phyloP scores from a whole-genome alignment of 2,329 filamentous ascomycete genomes.

The Aspergillus sp. region DNA sequence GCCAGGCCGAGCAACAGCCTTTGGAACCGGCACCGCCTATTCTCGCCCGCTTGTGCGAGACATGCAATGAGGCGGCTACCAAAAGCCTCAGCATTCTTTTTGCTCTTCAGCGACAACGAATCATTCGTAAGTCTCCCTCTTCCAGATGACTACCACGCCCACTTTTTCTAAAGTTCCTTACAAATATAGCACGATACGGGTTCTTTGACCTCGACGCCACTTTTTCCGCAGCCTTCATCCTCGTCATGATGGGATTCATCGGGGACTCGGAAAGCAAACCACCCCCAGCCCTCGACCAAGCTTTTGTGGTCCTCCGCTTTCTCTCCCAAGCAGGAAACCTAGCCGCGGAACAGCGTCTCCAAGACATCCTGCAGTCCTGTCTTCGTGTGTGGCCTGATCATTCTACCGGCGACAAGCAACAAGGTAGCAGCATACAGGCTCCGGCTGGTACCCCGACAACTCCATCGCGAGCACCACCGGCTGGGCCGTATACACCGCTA shows the following conservation, averaged over 20 bases:
- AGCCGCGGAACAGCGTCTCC: slow-evolving; percentile 18
- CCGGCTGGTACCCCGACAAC: not conserved
- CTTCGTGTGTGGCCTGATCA: slow-evolving; percentile 17
- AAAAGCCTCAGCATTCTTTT: slow-evolving; percentile 20
- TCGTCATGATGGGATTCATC: slow-evolving; percentile 20
- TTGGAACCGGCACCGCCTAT: slow-evolving; percentile 7
- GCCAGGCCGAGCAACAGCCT: slow-evolving; percentile 6
- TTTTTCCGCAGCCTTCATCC: slow-evolving; percentile 23
- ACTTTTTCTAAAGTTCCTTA: not conserved
- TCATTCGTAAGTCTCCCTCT: slow-evolving; percentile 13
- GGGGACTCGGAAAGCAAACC: slow-evolving; percentile 10
- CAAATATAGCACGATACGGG: slow-evolving; percentile 16
- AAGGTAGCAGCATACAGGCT: not conserved
- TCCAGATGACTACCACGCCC: not conserved
- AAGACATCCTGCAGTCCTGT: slow-evolving; percentile 20
- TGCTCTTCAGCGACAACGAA: slow-evolving; percentile 14
- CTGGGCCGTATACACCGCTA: not conserved
- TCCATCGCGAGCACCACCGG: not conserved
- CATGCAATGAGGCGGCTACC: slow-evolving; percentile 21
- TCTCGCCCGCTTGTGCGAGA: slow-evolving; percentile 16
- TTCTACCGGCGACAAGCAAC: not conserved
- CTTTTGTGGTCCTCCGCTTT: slow-evolving; percentile 16
- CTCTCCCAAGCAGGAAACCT: slow-evolving; percentile 15
- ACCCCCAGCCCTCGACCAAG: slow-evolving; percentile 14
- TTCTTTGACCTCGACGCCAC: slow-evolving; percentile 25